Evolutionary conservation across 176 grass and related monocot genomes (phyloP), one percentile per base, ranked within the genome.

Genomic region (Aechmea fasciata): DNA sequence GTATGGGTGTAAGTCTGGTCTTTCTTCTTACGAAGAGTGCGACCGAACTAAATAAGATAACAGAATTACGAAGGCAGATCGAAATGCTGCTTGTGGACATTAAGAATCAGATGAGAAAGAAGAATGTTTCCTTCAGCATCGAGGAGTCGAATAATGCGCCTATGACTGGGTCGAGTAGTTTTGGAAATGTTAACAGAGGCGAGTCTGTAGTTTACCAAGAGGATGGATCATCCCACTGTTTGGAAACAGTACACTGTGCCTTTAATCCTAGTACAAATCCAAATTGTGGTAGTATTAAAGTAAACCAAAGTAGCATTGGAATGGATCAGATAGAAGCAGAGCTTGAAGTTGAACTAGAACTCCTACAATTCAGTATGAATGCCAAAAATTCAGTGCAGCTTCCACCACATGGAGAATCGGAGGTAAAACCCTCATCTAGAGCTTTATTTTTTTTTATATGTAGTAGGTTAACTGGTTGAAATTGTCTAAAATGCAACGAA

Each of bases 21-120:
- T 74, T 92, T 13, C 84, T 92, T 15, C 59, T 97, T 0, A 78
- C 94, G 1, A 92, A 78, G 73, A 81, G 84, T 49, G 78, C 86
- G 9, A 82, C 79, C 20, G 94, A 97, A 79, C 79, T 97, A 20
- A 80, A 84, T 73, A 87, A 85, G 85, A 97, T 97, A 86, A 69
- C 66, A 0, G 86, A 90, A 83, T 70, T 97, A 10, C 77, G 89
- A 51, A 70, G 76, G 13, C 77, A 97, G 68, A 97, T 92, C 89
- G 89, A 97, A 80, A 76, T 69, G 9, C 52, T 97, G 41, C 59
- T 97, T 9, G 0, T 74, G 50, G 89, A 90, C 8, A 76, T 53
- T 68, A 80, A 76, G 71, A 71, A 70, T 49, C 82, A 87, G 50
- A 66, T 75, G 1, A 78, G 55, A 3, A 81, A 71, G 29, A 63